phyloP scores from a whole-genome alignment of 495 filamentous ascomycete genomes.

The Corynascus novoguineensis region DNA sequence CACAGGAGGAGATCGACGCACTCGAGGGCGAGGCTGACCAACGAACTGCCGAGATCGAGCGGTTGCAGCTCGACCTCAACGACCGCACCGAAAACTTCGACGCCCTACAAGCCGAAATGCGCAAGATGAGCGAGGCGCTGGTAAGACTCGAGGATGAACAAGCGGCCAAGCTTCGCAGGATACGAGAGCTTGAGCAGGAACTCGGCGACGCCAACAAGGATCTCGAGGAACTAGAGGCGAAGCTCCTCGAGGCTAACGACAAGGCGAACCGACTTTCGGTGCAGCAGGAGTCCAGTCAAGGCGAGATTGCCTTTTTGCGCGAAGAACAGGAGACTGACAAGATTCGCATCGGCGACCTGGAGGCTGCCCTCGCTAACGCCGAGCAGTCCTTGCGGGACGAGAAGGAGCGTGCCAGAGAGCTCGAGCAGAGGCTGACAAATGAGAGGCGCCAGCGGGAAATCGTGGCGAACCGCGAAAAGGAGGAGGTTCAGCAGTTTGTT shows the following conservation, averaged over 20 bases:
- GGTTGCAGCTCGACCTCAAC: conserved; percentile 61
- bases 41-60: conserved; percentile 64
- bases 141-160: conserved; percentile 84
- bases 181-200: conserved; percentile 69
- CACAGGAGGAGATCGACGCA: conserved; percentile 75
- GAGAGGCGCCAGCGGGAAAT: conserved; percentile 84
- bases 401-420: conserved; percentile 68
- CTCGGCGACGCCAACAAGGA: conserved; percentile 70
- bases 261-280: conserved; percentile 82
- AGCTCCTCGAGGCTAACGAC: conserved; percentile 70
- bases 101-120: conserved; percentile 83
- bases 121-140: conserved; percentile 77
- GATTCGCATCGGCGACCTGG: conserved; percentile 92
- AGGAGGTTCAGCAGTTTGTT: conserved; percentile 67
- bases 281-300: conserved; percentile 86
- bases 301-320: conserved; percentile 88
- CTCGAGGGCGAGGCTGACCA: conserved; percentile 74
- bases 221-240: conserved; percentile 68
- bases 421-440: conserved; percentile 68
- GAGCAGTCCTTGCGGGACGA: conserved; percentile 71
- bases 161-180: conserved; percentile 53
- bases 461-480: conserved; percentile 78
- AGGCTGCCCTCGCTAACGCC: conserved; percentile 68
- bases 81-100: conserved; percentile 77
- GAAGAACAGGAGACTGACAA: conserved; percentile 98